These are phyloP conservation scores for Annona squamosa DNA, from an alignment of 164 flowering plant species.

Conservation along the genomic window DNA sequence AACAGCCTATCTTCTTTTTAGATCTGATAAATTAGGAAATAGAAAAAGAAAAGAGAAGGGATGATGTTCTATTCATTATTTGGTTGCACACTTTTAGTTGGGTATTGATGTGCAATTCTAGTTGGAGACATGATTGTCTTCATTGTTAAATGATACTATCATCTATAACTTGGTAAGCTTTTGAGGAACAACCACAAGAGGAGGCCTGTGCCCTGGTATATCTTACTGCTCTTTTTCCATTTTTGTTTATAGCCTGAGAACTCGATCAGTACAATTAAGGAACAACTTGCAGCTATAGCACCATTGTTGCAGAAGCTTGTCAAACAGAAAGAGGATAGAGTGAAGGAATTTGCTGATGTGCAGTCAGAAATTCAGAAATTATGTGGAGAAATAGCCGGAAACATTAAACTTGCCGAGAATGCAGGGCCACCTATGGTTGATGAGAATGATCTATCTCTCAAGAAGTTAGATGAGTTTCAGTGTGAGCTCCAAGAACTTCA, in stretches of 20 bases:
- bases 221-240: not conserved
- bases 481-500: conserved; percentile 84
- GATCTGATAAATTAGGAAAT: too few species aligned
- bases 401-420: conserved; percentile 30
- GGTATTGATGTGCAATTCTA: too few species aligned
- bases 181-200: not conserved
- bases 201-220: not conserved
- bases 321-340: conserved; percentile 75
- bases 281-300: conserved; percentile 83
- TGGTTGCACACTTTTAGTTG: too few species aligned
- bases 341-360: conserved; percentile 71
- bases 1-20: too few species aligned
- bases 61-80: too few species aligned
- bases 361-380: conserved; percentile 79
- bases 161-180: not conserved
- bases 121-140: not conserved
- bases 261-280: conserved; percentile 78
- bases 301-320: conserved; percentile 70
- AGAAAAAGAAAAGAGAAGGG: too few species aligned
- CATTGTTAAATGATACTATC: not conserved
- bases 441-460: conserved; percentile 69
- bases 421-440: conserved; percentile 48
- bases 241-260: conserved; percentile 55
- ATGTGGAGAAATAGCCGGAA: conserved; percentile 79
- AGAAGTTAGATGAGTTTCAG: conserved; percentile 76